Evolutionary conservation across 1,139 yeast genomes (phyloP).

Genomic region (Taiozyma sp.): DNA sequence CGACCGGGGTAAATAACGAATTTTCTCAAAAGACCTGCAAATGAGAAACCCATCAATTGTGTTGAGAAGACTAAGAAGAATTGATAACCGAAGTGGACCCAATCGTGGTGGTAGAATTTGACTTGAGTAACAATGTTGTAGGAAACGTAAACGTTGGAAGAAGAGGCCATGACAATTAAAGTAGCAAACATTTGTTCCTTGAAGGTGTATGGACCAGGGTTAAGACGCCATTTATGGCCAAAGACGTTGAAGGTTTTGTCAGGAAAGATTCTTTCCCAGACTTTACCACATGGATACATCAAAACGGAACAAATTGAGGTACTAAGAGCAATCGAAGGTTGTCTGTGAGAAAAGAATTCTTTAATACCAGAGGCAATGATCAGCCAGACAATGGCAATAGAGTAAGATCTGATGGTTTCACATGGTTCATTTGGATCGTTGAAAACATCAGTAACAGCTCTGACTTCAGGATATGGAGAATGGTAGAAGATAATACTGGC

Average conservation of each 20-base stretch:
- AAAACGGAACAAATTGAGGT: conserved; percentile 52
- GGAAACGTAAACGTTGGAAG: conserved; percentile 48
- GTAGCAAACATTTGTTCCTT: conserved; percentile 70
- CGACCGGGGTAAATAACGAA: conserved; percentile 53
- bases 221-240: conserved; percentile 37
- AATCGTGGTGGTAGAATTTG: conserved; percentile 21
- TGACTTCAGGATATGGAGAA: conserved; percentile 63
- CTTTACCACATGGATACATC: conserved; percentile 51
- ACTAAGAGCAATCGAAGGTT: conserved; percentile 43
- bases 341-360: conserved; percentile 53
- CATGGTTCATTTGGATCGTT: conserved; percentile 46
- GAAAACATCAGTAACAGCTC: conserved; percentile 49
- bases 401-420: conserved; percentile 56
- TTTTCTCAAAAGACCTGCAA: conserved; percentile 56
- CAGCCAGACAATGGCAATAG: conserved; percentile 52
- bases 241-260: conserved; percentile 39
- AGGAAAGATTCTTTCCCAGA: conserved; percentile 39
- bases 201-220: conserved; percentile 61
- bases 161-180: conserved; percentile 40
- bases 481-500: conserved; percentile 42
- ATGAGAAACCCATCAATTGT: conserved; percentile 58
- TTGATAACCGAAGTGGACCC: conserved; percentile 44
- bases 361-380: conserved; percentile 52
- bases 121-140: conserved; percentile 47
- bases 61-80: conserved; percentile 46